Conservation (phyloP, 768 basidiomycete species). For the Kwoniella europaea region DNA sequence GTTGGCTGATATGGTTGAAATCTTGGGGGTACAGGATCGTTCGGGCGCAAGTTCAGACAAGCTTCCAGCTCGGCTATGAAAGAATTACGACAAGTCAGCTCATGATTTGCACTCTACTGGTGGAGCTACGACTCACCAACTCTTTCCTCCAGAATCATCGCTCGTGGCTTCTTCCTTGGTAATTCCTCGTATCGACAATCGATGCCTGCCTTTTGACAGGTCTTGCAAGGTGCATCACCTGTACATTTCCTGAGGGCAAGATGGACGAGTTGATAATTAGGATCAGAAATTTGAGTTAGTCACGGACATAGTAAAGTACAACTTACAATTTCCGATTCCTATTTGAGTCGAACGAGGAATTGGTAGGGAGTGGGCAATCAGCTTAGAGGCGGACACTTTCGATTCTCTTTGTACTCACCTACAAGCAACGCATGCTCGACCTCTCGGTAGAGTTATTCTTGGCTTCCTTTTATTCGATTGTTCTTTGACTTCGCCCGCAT, state of each 20-base stretch:
- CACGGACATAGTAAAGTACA: too few species aligned
- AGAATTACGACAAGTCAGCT: neutral
- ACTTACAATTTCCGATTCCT: slow-evolving; percentile 50
- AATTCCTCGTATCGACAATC: slow-evolving; percentile 50
- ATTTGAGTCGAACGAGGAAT: too few species aligned
- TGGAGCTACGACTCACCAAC: slow-evolving; percentile 36
- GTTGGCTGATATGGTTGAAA: neutral
- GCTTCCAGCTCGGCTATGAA: slow-evolving; percentile 28
- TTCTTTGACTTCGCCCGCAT: slow-evolving; percentile 8
- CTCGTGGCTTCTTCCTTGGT: slow-evolving; percentile 34
- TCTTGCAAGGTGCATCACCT: slow-evolving; percentile 44
- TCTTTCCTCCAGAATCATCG: slow-evolving; percentile 44
- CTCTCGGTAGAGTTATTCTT: slow-evolving; percentile 41
- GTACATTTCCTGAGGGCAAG: slow-evolving; percentile 40
- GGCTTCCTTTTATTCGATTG: slow-evolving; percentile 34
- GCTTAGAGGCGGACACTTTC: too few species aligned
- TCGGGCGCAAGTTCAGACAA: slow-evolving; percentile 7
- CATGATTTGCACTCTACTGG: neutral
- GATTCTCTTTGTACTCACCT: slow-evolving; percentile 17
- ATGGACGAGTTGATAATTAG: neutral
- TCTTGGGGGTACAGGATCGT: slow-evolving; percentile 10
- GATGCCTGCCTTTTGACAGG: slow-evolving; percentile 36
- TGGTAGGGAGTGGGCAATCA: too few species aligned
- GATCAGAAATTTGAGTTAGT: too few species aligned
- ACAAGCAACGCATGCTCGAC: slow-evolving; percentile 48